Evolutionary conservation across 352 stramenopile species (phyloP), one percentile per base, ranked within the genome.

Genomic region (Pythium insidiosum): DNA sequence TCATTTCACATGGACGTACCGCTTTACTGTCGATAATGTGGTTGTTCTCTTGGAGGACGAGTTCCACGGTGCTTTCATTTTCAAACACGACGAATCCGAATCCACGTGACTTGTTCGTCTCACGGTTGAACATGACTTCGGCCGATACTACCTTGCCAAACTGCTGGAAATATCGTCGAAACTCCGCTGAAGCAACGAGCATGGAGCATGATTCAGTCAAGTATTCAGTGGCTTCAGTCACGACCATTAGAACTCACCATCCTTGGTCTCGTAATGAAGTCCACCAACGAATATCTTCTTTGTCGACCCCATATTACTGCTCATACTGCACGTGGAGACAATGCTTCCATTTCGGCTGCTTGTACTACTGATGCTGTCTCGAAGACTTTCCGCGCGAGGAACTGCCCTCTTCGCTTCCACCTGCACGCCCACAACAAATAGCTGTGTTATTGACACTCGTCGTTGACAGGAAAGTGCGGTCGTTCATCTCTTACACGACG

Each of bases 61-160:
- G 44, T 42, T 95, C 83, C 19, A 95, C 88, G 43, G 75, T 94
- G 37, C 62, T 59, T 47, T 95, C 84, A 18, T 51, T 84, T 53
- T 97, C 88, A 50, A 97, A 97, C 47, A 97, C 89, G 35, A 97
- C 88, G 65, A 97, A 97, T 5, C 88, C 88, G 68, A 97, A 97
- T 47, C 88, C 88, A 36, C 88, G 66, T 20, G 83, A 96, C 52
- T 97, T 97, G 78, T 97, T 95, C 18, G 88, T 97, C 54, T 97
- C 88, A 28, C 88, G 76, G 47, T 97, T 97, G 64, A 97, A 97
- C 88, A 97, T 97, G 23, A 97, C 88, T 61, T 97, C 88, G 28
- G 84, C 85, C 5, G 80, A 95, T 46, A 95, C 66, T n/a, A 97
- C 87, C 43, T 94, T 94, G 42, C 88, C 88, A 43, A 88, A 97